phyloP scores from a whole-genome alignment of 2,329 filamentous ascomycete genomes.

The Fusarium acutatum region DNA sequence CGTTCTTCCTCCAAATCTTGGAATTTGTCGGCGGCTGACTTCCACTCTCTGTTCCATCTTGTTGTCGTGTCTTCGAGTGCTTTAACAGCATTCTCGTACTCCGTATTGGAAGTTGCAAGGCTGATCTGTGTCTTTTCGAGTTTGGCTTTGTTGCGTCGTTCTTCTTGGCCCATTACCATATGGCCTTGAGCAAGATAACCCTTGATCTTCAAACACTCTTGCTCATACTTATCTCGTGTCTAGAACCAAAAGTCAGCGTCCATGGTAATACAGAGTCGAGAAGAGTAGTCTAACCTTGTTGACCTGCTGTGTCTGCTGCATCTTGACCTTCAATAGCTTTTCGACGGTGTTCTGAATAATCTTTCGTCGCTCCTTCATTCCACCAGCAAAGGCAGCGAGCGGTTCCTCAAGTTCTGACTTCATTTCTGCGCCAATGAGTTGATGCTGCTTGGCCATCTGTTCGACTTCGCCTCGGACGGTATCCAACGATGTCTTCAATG shows the following conservation, averaged over 20 bases:
- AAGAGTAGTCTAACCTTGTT: slow-evolving; percentile 75
- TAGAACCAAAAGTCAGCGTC: slow-evolving; percentile 47
- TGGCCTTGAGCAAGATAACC: slow-evolving; percentile 98
- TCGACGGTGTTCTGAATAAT: slow-evolving; percentile 95
- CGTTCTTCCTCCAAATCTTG: slow-evolving; percentile 98
- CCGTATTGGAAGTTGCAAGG: slow-evolving; percentile 86
- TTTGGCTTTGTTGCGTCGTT: slow-evolving; percentile 98
- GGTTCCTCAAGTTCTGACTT: slow-evolving; percentile 96
- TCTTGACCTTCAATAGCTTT: slow-evolving; percentile 91
- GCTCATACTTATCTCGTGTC: slow-evolving; percentile 93
- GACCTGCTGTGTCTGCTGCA: slow-evolving; percentile 87
- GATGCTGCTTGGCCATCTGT: slow-evolving; percentile 92
- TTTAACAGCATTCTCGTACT: slow-evolving; percentile 95
- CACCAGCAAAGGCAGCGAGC: slow-evolving; percentile 87
- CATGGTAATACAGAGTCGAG: not conserved
- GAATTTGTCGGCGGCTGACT: slow-evolving; percentile 97
- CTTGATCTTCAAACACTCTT: slow-evolving; percentile 98
- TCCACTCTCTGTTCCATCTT: slow-evolving; percentile 98
- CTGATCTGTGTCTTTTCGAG: slow-evolving; percentile 98
- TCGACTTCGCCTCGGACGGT: slow-evolving; percentile 89
- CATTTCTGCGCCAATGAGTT: slow-evolving; percentile 91
- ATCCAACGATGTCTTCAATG: slow-evolving; percentile 84
- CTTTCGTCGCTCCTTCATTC: slow-evolving; percentile 95
- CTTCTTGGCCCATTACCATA: slow-evolving; percentile 99
- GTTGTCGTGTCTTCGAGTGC: slow-evolving; percentile 92